Evolutionary conservation across 2,329 filamentous ascomycete genomes (phyloP).

Genomic region (Cadophora malorum): DNA sequence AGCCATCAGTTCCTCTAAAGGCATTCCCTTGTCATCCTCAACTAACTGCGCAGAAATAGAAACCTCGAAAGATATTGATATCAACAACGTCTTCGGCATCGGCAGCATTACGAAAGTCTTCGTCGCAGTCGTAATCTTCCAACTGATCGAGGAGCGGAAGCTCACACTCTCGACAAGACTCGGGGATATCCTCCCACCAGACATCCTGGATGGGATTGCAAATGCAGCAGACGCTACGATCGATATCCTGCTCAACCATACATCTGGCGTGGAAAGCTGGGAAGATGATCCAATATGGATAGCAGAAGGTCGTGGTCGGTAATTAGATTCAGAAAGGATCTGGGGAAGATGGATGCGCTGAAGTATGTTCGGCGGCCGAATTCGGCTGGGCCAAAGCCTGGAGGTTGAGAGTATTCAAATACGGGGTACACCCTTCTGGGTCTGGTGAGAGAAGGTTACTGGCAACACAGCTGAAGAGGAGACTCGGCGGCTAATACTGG

Average conservation of each 20-base stretch:
- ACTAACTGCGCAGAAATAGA: conserved; percentile 19
- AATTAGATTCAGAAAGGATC: not conserved
- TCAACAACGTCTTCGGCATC: conserved; percentile 26
- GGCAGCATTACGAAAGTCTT: conserved; percentile 36
- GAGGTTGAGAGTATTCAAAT: not conserved
- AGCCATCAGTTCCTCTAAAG: conserved; percentile 26
- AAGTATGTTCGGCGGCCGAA: not conserved
- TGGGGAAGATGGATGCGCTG: not conserved
- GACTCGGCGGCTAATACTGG: not conserved
- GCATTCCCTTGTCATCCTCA: conserved; percentile 24
- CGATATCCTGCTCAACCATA: conserved; percentile 25
- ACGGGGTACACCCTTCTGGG: not conserved
- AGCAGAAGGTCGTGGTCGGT: not conserved
- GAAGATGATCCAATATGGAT: conserved; percentile 25
- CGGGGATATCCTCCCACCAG: conserved; percentile 4
- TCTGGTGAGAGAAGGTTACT: not conserved
- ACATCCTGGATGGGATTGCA: conserved; percentile 16
- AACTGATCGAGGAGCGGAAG: conserved; percentile 27
- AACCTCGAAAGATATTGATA: not conserved
- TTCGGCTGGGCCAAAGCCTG: not conserved
- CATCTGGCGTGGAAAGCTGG: conserved; percentile 28
- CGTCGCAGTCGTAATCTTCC: conserved; percentile 27
- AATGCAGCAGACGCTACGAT: conserved; percentile 27
- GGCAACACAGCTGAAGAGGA: not conserved
- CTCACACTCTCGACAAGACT: conserved; percentile 24